Base-by-base conservation (phyloP, 2,329 filamentous ascomycete species). In the Diaporthe australafricana region DNA sequence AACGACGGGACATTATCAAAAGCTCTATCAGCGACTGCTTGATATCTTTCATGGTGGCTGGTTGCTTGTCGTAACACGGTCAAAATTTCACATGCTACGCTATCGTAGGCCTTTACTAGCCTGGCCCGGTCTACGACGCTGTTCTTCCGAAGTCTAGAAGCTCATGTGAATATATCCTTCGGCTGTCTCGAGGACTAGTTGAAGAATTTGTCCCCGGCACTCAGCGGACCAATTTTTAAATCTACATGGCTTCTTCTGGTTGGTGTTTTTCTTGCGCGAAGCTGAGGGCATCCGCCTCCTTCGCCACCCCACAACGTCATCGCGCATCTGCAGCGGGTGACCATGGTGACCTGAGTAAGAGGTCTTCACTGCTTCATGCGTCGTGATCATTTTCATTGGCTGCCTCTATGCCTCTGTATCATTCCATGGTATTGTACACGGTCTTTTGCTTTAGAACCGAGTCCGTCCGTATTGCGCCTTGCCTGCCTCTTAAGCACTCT, bases 401-500 rank as follows among this genome's bases (percentile, higher is more conserved):
- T 66, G 65, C 52, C 72, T 73, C 72, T 70, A 69, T 60, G 72
- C 65, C 65, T 55, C 57, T 48, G 48, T 57, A 42, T 69, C 20
- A 65, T 70, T 30, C 57, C 63, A 65, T 72, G 74, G 74, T 77
- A 78, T 78, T 65, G 76, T 77, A 77, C 77, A 77, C 74, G 72
- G 63, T 71, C 53, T 73, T 17, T 68, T 55, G 55, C 22, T 66
- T 55, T 38, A 30, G 70, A 45, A 68, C 40, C 40, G 48, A 67
- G 35, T 30, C 50, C 65, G 48, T 45, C 45, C n/a, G 35, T 32
- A 27, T 42, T 70, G 48, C 73, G 45, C 69, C 71, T 69, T 65
- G 52, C 62, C 55, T 55, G 12, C 56, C 45, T 32, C 76, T 86
- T 80, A 92, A 78, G 90, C 87, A 77, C 86, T 83, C 82, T 88